Conservation (phyloP, 1,139 yeast genomes). For the Yamadazyma kanchanaburiensis region DNA sequence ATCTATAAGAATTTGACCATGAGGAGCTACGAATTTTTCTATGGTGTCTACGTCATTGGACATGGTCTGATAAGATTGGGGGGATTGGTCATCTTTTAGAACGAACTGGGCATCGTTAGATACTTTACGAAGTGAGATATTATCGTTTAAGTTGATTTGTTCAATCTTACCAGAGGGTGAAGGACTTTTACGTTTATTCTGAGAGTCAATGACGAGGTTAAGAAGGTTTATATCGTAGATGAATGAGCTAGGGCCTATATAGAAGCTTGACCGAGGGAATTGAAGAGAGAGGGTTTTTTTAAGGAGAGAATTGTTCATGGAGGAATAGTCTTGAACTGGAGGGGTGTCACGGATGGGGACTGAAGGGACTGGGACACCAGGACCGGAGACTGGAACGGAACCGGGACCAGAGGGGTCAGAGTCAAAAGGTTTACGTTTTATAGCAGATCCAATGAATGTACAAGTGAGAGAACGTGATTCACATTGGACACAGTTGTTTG, state of each 20-base stretch:
- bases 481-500: conserved; percentile 63
- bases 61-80: conserved; percentile 57
- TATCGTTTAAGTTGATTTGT: conserved; percentile 58
- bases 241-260: conserved; percentile 69
- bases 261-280: conserved; percentile 73
- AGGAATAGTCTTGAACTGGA: conserved; percentile 55
- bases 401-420: no score
- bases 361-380: conserved; percentile 41
- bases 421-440: conserved; percentile 28
- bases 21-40: conserved; percentile 71
- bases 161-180: conserved; percentile 41
- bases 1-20: conserved; percentile 69
- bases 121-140: conserved; percentile 64
- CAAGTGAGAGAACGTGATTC: conserved; percentile 66
- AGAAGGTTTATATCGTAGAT: conserved; percentile 59
- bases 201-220: conserved; percentile 49
- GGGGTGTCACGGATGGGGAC: conserved; percentile 52
- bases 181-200: conserved; percentile 15
- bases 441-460: conserved; percentile 42
- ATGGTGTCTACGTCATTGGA: conserved; percentile 69
- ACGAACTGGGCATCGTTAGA: conserved; percentile 63
- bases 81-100: conserved; percentile 68
- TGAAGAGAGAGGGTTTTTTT: conserved; percentile 50
- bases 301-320: conserved; percentile 45
- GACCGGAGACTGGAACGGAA: no score